Evolutionary conservation across 2,329 filamentous ascomycete species (phyloP), one percentile per base, ranked within the genome.

Genomic region (Aspergillus sp.): DNA sequence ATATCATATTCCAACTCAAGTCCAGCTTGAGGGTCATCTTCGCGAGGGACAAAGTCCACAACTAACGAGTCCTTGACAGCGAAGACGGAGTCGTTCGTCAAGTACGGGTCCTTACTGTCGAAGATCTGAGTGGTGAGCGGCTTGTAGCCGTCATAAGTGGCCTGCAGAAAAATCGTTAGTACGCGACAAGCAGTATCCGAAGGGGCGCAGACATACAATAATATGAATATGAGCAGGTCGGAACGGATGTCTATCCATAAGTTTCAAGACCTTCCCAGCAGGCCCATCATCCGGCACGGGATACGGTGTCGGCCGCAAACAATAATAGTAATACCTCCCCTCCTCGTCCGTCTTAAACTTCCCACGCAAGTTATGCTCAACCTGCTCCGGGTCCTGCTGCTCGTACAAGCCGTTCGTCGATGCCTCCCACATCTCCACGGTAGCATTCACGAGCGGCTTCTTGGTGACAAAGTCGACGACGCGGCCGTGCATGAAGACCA

Each of bases 381-480:
- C 74, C 69, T 90, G 85, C 1, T 79, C 69, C 0, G 77, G 71
- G 54, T 90, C 86, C 67, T 90, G 86, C 67, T 89, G 85, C 70
- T 89, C 85, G 54, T 85, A 84, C 44, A 76, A 49, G 74, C 78
- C 79, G 60, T 91, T 90, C 27, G 87, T 85, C 0, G 81, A 85
- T 0, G 86, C 85, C 61, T 90, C 83, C 87, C 88, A 93, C 45
- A 90, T 77, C 60, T 91, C 87, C 32, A 93, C 76, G 19, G 80
- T 75, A 1, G 85, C 85, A 50, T 76, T 75, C 15, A 77, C 74
- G 41, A 91, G 73, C 0, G 85, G 84, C 65, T 80, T 71, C 46
- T 82, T 81, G 0, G 84, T 87, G 27, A 60, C 65, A 44, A 79
- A 80, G 62, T 80, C 73, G 20, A 77, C 63, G 1, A 84, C 77